Conservation (phyloP, 768 basidiomycete species). For the Pulveroboletus ravenelii region DNA sequence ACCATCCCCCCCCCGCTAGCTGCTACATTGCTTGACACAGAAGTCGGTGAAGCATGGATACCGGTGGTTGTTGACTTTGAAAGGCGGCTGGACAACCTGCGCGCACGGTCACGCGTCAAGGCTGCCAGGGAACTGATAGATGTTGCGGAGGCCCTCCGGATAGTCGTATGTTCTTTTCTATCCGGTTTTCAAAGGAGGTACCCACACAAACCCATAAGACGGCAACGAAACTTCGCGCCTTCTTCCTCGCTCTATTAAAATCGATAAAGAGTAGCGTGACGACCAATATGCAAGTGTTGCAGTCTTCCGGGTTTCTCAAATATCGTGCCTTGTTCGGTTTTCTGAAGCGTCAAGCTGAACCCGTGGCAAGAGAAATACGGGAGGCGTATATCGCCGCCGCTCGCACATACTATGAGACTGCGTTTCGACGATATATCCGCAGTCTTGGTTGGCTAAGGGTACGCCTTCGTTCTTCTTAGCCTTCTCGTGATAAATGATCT, state of each 20-base stretch:
- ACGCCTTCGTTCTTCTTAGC: constrained; percentile 6
- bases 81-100: constrained; percentile 59
- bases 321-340: constrained; percentile 81
- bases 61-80: constrained; percentile 78
- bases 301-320: constrained; percentile 81
- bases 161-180: constrained; percentile 58
- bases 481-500: background rate
- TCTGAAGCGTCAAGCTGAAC: constrained; percentile 74
- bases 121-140: constrained; percentile 80
- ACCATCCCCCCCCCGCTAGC: constrained; percentile 79
- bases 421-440: constrained; percentile 84
- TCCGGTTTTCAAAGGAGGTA: background rate
- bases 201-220: constrained; percentile 47
- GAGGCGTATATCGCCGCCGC: constrained; percentile 79
- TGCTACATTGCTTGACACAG: constrained; percentile 73
- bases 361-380: constrained; percentile 83
- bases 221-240: constrained; percentile 80
- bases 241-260: constrained; percentile 79
- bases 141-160: constrained; percentile 80
- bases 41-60: constrained; percentile 88
- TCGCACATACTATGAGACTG: constrained; percentile 93
- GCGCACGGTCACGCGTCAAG: constrained; percentile 75
- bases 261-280: constrained; percentile 80
- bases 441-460: constrained; percentile 79
- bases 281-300: constrained; percentile 90